These are phyloP conservation scores for Spizellomyces sp. DNA, from an alignment of 192 early-diverging fungal genomes.

Conservation along the genomic window DNA sequence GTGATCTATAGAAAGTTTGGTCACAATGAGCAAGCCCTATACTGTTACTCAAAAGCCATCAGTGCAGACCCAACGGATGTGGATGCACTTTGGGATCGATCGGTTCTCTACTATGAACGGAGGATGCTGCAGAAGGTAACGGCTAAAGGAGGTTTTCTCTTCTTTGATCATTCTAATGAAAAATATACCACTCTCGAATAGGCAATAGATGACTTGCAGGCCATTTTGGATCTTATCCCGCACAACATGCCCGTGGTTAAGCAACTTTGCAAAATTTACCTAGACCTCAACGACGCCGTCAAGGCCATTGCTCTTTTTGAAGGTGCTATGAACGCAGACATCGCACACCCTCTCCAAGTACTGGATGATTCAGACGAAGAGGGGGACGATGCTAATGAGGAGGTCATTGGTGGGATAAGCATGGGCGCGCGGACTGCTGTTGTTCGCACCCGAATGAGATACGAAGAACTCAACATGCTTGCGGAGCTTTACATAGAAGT, in stretches of 20 bases:
- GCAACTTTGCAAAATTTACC: conserved; percentile 62
- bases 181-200: conserved; percentile 18
- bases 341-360: conserved; percentile 18
- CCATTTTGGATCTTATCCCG: conserved; percentile 63
- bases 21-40: conserved; percentile 77
- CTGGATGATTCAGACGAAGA: conserved; percentile 26
- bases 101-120: conserved; percentile 63
- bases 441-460: conserved; percentile 56
- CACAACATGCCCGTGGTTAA: conserved; percentile 68
- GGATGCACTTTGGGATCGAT: conserved; percentile 70
- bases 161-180: conserved; percentile 29
- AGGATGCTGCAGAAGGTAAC: conserved; percentile 55
- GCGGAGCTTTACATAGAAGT: conserved; percentile 82
- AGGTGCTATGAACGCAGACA: conserved; percentile 38
- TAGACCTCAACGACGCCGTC: conserved; percentile 53
- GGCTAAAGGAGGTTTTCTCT: background rate
- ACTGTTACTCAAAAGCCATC: conserved; percentile 76
- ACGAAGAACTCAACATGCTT: conserved; percentile 84
- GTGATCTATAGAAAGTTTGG: conserved; percentile 54
- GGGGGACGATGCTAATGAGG: conserved; percentile 43
- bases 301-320: conserved; percentile 52
- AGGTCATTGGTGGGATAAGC: conserved; percentile 12
- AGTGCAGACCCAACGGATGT: conserved; percentile 63
- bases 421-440: background rate
- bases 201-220: conserved; percentile 61